Evolutionary conservation across 2,329 filamentous ascomycete genomes (phyloP), one percentile per base, ranked within the genome.

Genomic region (Diaporthe longicolla): DNA sequence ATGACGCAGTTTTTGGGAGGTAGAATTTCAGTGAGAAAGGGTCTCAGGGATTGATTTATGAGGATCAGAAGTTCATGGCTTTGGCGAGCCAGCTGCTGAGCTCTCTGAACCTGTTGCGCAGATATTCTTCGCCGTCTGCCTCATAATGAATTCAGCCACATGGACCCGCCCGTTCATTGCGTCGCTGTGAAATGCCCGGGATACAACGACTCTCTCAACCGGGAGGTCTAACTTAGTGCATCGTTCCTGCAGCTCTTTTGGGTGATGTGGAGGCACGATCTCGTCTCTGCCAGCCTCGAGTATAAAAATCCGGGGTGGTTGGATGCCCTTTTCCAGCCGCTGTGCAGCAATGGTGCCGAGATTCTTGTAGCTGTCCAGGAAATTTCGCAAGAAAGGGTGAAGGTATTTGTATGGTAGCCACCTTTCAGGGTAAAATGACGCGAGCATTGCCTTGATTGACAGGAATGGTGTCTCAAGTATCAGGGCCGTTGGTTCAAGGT

Each of bases 321-420:
- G 70, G 6, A 71, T 55, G 1, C 75, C 76, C 32, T 73, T 78
- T 71, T 76, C 77, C 68, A 73, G 73, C 77, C 82, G 78, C 8
- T 77, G 77, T 48, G 80, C 76, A 35, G 83, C 81, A 45, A 91
- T 85, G 37, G 80, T 70, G 4, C 81, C 84, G 40, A 91, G 76
- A 75, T 90, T 90, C 70, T 82, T 79, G 83, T 82, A 87, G 76
- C 85, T 90, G 76, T 91, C 87, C 48, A 91, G 82, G 54, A 89
- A 88, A 74, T 88, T 95, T 77, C 93, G 87, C 15, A 95, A 85
- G 79, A 95, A 95, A 0, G 92, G 92, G 86, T 91, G 90, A 0
- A 96, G 85, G 79, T 95, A 91, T 61, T 89, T 89, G 80, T 96
- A 96, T 0, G 94, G 94, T 9, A 95, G 84, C 93, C 93, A 95